Evolutionary conservation across 768 basidiomycete genomes (phyloP).

Genomic region (Hemileccinum impolitum): DNA sequence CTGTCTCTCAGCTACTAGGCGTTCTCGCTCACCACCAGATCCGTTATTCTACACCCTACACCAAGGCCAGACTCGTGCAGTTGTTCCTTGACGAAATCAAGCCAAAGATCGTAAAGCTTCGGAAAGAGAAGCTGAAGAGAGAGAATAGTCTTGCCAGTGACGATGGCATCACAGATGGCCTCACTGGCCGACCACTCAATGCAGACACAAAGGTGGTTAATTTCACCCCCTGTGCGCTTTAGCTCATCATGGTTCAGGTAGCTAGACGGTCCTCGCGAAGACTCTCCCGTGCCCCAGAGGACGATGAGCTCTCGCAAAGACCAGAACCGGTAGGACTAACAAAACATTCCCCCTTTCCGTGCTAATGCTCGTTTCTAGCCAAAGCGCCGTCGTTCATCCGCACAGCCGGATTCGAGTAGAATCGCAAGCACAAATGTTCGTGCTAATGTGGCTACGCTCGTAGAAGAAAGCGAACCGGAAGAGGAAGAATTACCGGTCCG

Average conservation of each 20-base stretch:
- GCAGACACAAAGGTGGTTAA: conserved; percentile 43
- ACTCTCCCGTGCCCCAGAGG: conserved; percentile 53
- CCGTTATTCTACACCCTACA: conserved; percentile 68
- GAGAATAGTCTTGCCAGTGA: conserved; percentile 74
- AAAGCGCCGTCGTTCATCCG: conserved; percentile 79
- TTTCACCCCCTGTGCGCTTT: conserved; percentile 5
- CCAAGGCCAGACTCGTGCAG: conserved; percentile 72
- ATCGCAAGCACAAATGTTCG: conserved; percentile 37
- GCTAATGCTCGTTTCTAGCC: conserved; percentile 41
- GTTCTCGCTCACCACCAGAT: conserved; percentile 75
- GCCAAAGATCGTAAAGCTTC: conserved; percentile 51
- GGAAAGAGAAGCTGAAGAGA: conserved; percentile 60
- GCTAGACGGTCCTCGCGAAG: conserved; percentile 61
- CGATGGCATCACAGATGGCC: conserved; percentile 77
- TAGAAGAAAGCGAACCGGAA: conserved; percentile 77
- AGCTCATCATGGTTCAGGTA: conserved; percentile 13
- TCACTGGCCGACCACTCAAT: conserved; percentile 70
- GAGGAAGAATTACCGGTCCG: conserved; percentile 55
- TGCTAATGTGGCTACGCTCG: conserved; percentile 42
- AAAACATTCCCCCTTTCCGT: conserved; percentile 4
- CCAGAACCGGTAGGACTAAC: conserved; percentile 53
- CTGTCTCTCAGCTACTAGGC: conserved; percentile 78
- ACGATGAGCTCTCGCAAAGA: conserved; percentile 40
- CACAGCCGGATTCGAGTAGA: conserved; percentile 64
- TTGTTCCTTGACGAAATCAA: conserved; percentile 79